A percentile compares a stretch with the other conserved stretches of the same genome.
These are phyloP conservation scores for Dendrobium chrysotoxum DNA, from an alignment of 106 monocot species.

Conservation along the genomic window DNA sequence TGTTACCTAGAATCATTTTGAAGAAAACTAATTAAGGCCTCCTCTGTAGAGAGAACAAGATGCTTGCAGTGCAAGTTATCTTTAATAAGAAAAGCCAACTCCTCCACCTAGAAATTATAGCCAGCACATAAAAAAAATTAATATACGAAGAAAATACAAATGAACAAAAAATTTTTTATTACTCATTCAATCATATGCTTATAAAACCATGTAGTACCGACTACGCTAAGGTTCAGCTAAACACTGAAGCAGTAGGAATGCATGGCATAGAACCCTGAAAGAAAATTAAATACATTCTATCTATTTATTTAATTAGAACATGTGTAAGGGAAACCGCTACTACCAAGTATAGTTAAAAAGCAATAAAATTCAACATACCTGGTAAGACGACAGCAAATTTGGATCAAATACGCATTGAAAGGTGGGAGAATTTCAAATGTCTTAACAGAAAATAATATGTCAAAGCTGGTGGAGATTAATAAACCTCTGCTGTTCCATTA, in stretches of 20 bases:
- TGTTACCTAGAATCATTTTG: slow-evolving; percentile 56
- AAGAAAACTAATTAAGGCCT: slow-evolving; percentile 49
- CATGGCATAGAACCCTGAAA: not conserved
- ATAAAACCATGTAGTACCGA: not conserved
- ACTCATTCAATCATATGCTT: not conserved
- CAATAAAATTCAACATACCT: not conserved
- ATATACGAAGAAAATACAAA: not conserved
- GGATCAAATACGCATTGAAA: not conserved
- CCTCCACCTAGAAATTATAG: slow-evolving; percentile 62
- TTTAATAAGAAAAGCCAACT: slow-evolving; percentile 83
- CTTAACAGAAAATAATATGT: slow-evolving; percentile 1
- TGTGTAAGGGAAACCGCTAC: not conserved
- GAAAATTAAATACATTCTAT: not conserved
- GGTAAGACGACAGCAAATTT: not conserved
- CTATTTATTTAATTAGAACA: not conserved
- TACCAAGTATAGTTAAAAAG: no score
- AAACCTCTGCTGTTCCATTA: not conserved
- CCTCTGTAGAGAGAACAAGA: slow-evolving; percentile 77
- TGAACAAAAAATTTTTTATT: not conserved
- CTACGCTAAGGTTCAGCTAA: not conserved
- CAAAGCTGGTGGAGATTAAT: not conserved
- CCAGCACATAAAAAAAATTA: not conserved
- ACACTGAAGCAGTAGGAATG: not conserved
- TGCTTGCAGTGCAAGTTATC: slow-evolving; percentile 88
- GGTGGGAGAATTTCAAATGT: not conserved